Percentiles rank a stretch among this genome's conserved stretches.
Evolutionary conservation across 441 rosid genomes (phyloP).

Genomic region (Melastoma candidum): DNA sequence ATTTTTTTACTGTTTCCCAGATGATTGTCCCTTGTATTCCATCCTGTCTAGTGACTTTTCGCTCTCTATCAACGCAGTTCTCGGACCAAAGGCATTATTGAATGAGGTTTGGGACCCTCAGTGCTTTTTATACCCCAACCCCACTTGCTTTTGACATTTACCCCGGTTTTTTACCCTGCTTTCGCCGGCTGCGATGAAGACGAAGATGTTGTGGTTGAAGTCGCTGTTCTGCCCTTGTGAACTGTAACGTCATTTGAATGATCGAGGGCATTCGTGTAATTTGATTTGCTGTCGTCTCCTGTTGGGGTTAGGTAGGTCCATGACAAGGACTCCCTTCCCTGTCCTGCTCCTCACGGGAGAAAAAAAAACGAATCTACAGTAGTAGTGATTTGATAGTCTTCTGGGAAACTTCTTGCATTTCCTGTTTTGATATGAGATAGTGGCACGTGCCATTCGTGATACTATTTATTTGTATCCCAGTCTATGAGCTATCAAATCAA

Average conservation of each 20-base stretch:
- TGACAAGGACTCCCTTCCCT: constrained; percentile 7
- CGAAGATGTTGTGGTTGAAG: constrained; percentile 4
- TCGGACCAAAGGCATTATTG: too few species aligned
- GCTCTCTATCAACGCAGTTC: too few species aligned
- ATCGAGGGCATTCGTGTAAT: constrained; percentile 19
- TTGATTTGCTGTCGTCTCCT: constrained; percentile 3
- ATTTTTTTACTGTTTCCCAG: too few species aligned
- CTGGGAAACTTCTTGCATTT: neutral
- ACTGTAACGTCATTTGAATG: neutral
- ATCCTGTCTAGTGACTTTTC: too few species aligned
- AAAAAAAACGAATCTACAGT: neutral
- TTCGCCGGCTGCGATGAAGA: constrained; percentile 53
- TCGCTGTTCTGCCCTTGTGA: neutral
- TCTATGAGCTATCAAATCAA: constrained; percentile 23
- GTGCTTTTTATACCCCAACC: constrained; percentile 9
- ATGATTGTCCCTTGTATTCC: too few species aligned
- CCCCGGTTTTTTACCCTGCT: constrained; percentile 27
- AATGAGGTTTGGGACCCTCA: neutral
- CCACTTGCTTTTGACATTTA: constrained; percentile 15
- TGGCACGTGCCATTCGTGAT: constrained; percentile 26
- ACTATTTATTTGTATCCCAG: constrained; percentile 28
- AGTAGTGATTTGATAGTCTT: constrained; percentile 1
- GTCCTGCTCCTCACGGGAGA: constrained; percentile 15
- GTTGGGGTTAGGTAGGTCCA: constrained; percentile 20
- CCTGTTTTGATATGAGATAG: constrained; percentile 18